Evolutionary conservation across 2,329 filamentous ascomycete genomes (phyloP).

Genomic region (Phyllosticta paracitricarpa): DNA sequence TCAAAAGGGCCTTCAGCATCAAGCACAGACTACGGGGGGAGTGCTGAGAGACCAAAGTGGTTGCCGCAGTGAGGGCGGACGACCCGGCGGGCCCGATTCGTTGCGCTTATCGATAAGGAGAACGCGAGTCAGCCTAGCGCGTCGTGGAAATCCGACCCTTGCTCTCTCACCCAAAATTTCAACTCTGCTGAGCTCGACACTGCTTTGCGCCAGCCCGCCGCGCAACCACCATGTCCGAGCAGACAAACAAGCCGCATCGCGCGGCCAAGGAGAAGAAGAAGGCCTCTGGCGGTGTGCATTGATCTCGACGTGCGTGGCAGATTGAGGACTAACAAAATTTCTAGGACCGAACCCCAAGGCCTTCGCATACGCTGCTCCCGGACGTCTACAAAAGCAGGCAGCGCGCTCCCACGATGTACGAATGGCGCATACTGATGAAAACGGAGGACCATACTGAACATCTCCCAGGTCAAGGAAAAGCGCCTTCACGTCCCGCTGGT

Average conservation of each 20-base stretch:
- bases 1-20: neutral
- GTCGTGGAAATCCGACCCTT: neutral
- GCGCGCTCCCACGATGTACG: slow-evolving; percentile 61
- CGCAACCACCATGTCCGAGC: slow-evolving; percentile 58
- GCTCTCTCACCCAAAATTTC: slow-evolving; percentile 8
- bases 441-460: neutral
- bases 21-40: neutral
- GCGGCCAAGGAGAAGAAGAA: slow-evolving; percentile 85
- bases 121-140: neutral
- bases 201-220: slow-evolving; percentile 6
- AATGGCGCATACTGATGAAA: neutral
- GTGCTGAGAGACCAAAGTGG: neutral
- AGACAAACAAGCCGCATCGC: slow-evolving; percentile 76
- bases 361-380: slow-evolving; percentile 75
- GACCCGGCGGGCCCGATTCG: neutral
- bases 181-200: slow-evolving; percentile 5
- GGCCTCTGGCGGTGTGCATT: slow-evolving; percentile 46
- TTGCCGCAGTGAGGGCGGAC: neutral
- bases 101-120: slow-evolving; percentile 2
- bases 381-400: slow-evolving; percentile 66
- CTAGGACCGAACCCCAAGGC: slow-evolving; percentile 77
- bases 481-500: slow-evolving; percentile 92
- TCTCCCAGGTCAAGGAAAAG: slow-evolving; percentile 78
- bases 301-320: neutral
- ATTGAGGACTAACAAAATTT: slow-evolving; percentile 13